These are phyloP conservation scores for Cutaneotrichosporon dermatis DNA, from an alignment of 1,284 basidiomycete species.

Conservation along the genomic window DNA sequence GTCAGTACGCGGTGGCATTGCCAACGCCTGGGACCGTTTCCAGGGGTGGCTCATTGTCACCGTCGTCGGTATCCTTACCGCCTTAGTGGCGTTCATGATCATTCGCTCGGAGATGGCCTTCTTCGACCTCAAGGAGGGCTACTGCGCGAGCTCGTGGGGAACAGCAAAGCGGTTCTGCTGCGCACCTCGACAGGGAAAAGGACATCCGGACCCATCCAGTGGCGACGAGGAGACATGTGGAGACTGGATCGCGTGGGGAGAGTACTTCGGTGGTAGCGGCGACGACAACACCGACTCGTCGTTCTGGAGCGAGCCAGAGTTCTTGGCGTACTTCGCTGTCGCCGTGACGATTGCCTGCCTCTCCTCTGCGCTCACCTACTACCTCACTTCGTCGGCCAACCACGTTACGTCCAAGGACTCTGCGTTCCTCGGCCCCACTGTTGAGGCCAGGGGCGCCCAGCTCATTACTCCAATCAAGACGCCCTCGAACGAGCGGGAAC, in stretches of 20 bases:
- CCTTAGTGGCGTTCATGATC: conserved; percentile 79
- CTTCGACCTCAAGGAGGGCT: conserved; percentile 92
- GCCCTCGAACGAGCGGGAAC: conserved; percentile 25
- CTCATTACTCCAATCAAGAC: conserved; percentile 7
- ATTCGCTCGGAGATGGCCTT: conserved; percentile 82
- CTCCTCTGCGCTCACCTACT: conserved; percentile 75
- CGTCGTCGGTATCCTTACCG: conserved; percentile 64
- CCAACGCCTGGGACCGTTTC: conserved; percentile 71
- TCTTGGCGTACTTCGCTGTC: conserved; percentile 66
- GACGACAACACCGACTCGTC: conserved; percentile 10
- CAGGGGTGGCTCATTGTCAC: conserved; percentile 90
- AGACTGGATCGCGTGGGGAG: conserved; percentile 72
- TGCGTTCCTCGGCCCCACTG: conserved; percentile 57
- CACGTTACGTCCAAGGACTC: conserved; percentile 85
- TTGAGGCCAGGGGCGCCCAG: conserved; percentile 6
- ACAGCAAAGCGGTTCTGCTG: conserved; percentile 81
- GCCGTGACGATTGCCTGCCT: conserved; percentile 70
- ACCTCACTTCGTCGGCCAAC: conserved; percentile 79
- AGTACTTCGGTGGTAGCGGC: conserved; percentile 29
- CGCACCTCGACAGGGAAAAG: conserved; percentile 43
- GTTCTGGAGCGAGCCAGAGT: conserved; percentile 53
- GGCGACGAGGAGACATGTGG: conserved; percentile 55
- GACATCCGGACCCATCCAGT: conserved; percentile 19
- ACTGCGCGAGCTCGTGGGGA: conserved; percentile 67
- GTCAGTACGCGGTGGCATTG: conserved; percentile 65